A percentile compares a stretch with the other conserved stretches of the same genome.
phyloP scores from a whole-genome alignment of 495 filamentous ascomycete genomes.

The Hypoxylon subgilvum region DNA sequence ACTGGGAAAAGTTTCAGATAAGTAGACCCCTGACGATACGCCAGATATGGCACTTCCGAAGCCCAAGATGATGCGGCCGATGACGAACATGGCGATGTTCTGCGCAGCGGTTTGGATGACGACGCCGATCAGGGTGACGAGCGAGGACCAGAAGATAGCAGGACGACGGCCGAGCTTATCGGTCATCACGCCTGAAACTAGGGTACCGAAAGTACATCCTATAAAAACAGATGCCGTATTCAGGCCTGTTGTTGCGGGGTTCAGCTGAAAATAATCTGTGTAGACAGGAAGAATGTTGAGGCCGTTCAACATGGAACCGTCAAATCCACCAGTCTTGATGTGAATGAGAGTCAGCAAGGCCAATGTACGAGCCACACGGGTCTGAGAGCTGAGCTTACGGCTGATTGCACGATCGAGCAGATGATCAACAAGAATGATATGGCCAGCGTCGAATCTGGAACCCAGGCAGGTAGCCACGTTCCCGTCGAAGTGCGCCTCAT shows the following conservation, averaged over 20 bases:
- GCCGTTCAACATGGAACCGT: slow-evolving; percentile 59
- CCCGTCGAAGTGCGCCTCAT: slow-evolving; percentile 19
- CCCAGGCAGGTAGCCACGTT: slow-evolving; percentile 61
- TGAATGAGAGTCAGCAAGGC: slow-evolving; percentile 59
- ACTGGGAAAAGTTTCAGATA: slow-evolving; percentile 52
- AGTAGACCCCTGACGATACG: slow-evolving; percentile 49
- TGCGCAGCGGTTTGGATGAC: slow-evolving; percentile 57
- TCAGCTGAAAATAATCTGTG: slow-evolving; percentile 57
- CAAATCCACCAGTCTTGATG: slow-evolving; percentile 52
- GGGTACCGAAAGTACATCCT: slow-evolving; percentile 48
- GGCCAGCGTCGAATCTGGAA: slow-evolving; percentile 52
- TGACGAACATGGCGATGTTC: slow-evolving; percentile 56
- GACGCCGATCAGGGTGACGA: slow-evolving; percentile 52
- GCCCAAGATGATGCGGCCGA: slow-evolving; percentile 52
- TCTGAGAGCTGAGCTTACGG: slow-evolving; percentile 30
- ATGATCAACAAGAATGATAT: slow-evolving; percentile 51
- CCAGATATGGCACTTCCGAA: slow-evolving; percentile 50
- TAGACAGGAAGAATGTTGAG: slow-evolving; percentile 59
- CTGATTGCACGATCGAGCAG: slow-evolving; percentile 56
- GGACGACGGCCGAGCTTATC: slow-evolving; percentile 54
- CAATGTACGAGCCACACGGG: neutral
- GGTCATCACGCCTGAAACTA: slow-evolving; percentile 45
- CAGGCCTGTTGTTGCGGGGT: slow-evolving; percentile 49
- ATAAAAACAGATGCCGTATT: slow-evolving; percentile 58
- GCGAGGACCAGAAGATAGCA: slow-evolving; percentile 53